phyloP scores from a whole-genome alignment of 345 rosid species.

The Eucalyptus marginata region DNA sequence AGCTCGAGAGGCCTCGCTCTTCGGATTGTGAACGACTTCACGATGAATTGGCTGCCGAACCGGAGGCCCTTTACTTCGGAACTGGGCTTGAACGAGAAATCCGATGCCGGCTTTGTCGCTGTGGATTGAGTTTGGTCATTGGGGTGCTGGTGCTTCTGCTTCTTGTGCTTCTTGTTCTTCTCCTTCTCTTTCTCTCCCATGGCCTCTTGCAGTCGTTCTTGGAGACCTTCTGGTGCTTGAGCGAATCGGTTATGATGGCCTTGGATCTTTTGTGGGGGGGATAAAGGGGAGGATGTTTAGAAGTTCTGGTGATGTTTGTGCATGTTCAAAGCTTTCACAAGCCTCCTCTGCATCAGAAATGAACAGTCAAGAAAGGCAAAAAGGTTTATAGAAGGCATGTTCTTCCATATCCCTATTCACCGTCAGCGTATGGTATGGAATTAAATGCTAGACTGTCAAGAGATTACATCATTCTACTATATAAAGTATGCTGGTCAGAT shows the following conservation, averaged over 20 bases:
- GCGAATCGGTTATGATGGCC: background rate
- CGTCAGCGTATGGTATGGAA: background rate
- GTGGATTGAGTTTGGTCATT: slow-evolving; percentile 9
- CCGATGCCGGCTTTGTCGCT: background rate
- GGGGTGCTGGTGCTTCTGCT: slow-evolving; percentile 62
- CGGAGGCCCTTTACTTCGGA: slow-evolving; percentile 83
- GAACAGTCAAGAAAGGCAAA: background rate
- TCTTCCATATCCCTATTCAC: background rate
- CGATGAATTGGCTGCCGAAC: slow-evolving; percentile 84
- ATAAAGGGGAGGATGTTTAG: background rate
- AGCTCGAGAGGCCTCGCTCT: slow-evolving; percentile 74
- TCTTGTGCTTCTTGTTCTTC: slow-evolving; percentile 51
- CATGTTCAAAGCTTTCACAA: background rate
- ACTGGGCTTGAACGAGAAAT: slow-evolving; percentile 61
- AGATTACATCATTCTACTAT: background rate
- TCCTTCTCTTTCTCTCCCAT: slow-evolving; percentile 25
- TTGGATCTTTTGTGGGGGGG: background rate
- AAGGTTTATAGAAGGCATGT: background rate
- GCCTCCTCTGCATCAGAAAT: background rate
- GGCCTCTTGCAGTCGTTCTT: background rate
- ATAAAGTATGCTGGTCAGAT: background rate
- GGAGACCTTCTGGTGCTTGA: background rate
- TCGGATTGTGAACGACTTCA: slow-evolving; percentile 90
- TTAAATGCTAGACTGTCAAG: background rate
- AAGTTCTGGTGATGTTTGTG: background rate